Evolutionary conservation across 2,329 filamentous ascomycete genomes (phyloP).

Genomic region (Proliferodiscus dingleyae): DNA sequence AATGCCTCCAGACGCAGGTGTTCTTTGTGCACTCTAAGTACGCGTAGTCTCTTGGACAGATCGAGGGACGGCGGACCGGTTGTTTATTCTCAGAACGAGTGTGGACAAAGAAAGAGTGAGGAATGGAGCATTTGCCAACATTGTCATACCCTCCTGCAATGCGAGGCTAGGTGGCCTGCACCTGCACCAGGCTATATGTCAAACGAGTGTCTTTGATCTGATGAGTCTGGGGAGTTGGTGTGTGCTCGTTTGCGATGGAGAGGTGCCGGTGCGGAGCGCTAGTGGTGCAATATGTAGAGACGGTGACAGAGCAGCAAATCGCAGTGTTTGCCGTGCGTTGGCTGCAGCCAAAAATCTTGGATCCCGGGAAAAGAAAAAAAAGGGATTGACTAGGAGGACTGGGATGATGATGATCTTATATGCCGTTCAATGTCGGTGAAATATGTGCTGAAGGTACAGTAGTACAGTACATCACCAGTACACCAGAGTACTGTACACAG

Average conservation of each 20-base stretch:
- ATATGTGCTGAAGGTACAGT: not conserved
- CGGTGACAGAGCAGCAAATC: no score
- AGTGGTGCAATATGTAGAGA: no score
- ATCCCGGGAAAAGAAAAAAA: not conserved
- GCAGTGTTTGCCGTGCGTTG: no score
- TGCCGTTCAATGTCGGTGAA: not conserved
- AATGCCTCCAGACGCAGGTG: not conserved
- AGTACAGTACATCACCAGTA: no score
- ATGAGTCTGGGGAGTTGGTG: not conserved
- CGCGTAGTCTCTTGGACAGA: constrained; percentile 1
- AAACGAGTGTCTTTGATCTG: constrained; percentile 10
- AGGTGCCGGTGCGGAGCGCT: not conserved
- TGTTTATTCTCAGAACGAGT: constrained; percentile 6
- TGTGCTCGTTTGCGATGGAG: not conserved
- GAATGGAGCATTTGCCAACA: not conserved
- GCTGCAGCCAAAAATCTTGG: no score
- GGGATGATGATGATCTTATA: not conserved
- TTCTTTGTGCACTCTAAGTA: constrained; percentile 3
- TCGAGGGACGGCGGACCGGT: not conserved
- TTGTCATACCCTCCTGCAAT: not conserved
- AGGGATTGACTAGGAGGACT: not conserved
- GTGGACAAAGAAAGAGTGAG: not conserved
- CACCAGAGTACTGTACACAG: no score
- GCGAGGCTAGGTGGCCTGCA: not conserved
- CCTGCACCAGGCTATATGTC: constrained; percentile 20